Conservation (phyloP, 805 yeast species). For the Cyberlindnera sargentensis region DNA sequence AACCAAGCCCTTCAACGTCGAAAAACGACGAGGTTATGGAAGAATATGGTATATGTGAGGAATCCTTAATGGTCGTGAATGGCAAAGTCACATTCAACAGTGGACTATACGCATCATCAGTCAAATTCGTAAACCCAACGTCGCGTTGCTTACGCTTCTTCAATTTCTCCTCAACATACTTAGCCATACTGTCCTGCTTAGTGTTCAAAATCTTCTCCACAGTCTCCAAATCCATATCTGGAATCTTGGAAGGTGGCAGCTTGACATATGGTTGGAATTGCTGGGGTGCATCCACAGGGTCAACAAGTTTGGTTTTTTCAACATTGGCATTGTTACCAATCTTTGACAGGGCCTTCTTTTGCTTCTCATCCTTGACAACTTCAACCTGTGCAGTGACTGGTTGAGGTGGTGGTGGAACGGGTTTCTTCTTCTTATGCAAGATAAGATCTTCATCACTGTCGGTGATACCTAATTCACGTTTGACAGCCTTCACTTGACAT, state of each 20-base stretch:
- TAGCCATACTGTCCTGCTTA: constrained; percentile 69
- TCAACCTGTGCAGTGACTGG: constrained; percentile 1
- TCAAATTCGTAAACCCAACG: constrained; percentile 71
- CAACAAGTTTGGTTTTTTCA: constrained; percentile 16
- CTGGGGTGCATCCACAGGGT: constrained; percentile 21
- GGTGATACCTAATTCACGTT: constrained; percentile 66
- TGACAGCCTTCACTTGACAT: constrained; percentile 61
- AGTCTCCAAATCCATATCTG: constrained; percentile 84
- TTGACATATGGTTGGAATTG: constrained; percentile 71
- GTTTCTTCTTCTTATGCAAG: constrained; percentile 66
- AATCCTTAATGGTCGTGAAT: constrained; percentile 39
- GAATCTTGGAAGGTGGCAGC: constrained; percentile 84
- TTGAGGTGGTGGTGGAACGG: constrained; percentile 14
- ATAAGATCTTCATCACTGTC: constrained; percentile 83
- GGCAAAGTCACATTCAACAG: constrained; percentile 61
- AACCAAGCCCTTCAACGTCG: constrained; percentile 57
- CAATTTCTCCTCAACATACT: constrained; percentile 82
- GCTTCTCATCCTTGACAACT: constrained; percentile 9
- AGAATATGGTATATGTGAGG: constrained; percentile 69
- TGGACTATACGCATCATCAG: constrained; percentile 84
- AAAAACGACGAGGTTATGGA: constrained; percentile 66
- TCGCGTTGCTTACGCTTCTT: constrained; percentile 58
- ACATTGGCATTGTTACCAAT: constrained; percentile 10
- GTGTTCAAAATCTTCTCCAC: constrained; percentile 68
- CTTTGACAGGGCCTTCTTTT: constrained; percentile 17